Percentiles rank a stretch among this genome's conserved stretches.
These are phyloP conservation scores for Cinnamomum micranthum DNA, from an alignment of 164 flowering plant genomes.

Conservation along the genomic window DNA sequence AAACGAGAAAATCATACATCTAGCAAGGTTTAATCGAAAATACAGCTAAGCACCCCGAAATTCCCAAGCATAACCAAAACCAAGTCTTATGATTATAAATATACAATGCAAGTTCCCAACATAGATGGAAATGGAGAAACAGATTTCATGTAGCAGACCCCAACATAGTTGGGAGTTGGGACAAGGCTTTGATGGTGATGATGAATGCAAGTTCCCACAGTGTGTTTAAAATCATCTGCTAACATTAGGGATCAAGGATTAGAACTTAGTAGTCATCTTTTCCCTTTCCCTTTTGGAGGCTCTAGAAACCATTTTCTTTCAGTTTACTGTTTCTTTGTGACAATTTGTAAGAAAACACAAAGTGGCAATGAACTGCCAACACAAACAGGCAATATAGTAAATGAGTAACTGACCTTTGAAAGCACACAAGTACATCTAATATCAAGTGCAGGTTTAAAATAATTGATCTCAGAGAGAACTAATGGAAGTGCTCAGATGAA, in stretches of 20 bases:
- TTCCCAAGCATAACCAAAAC: neutral
- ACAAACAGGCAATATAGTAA: neutral
- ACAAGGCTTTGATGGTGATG: no score
- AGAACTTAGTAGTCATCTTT: no score
- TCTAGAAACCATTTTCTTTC: neutral
- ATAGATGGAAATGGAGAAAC: no score
- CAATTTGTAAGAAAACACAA: neutral
- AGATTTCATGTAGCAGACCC: no score
- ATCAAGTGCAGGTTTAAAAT: neutral
- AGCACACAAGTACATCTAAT: neutral
- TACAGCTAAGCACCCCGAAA: neutral
- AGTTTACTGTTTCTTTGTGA: neutral
- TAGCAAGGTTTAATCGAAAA: neutral
- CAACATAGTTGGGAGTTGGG: no score
- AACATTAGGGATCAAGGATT: no score
- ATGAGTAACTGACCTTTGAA: neutral
- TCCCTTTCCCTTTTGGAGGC: neutral
- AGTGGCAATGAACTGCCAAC: neutral
- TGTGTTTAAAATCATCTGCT: no score
- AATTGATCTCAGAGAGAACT: neutral
- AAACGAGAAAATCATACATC: neutral
- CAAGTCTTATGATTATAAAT: no score
- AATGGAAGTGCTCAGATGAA: no score
- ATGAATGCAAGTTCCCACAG: no score
- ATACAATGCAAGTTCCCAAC: no score